phyloP scores from a whole-genome alignment of 2,329 filamentous ascomycete genomes.

The Sporothrix sp. region DNA sequence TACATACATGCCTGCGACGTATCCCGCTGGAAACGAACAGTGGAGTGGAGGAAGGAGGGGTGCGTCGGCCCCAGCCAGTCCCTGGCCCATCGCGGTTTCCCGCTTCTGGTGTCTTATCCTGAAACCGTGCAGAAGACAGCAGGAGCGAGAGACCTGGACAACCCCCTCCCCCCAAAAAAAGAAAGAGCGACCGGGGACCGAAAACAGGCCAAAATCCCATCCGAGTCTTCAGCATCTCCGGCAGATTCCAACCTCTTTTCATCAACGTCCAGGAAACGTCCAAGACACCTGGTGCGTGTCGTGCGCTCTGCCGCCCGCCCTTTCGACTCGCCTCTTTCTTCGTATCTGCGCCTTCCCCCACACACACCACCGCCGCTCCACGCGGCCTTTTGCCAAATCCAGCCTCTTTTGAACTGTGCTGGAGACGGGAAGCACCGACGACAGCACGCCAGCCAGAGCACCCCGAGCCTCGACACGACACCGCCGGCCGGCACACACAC shows the following conservation, averaged over 20 bases:
- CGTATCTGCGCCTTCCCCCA: not conserved
- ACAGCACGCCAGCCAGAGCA: not conserved
- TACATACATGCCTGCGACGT: not conserved
- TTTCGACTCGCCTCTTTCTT: not conserved
- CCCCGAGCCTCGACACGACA: not conserved
- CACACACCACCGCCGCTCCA: not conserved
- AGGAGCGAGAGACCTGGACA: not conserved
- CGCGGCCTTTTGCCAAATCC: not conserved
- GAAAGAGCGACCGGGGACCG: slow-evolving; percentile 3
- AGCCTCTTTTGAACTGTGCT: not conserved
- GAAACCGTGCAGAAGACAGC: slow-evolving; percentile 15
- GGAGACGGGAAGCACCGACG: not conserved
- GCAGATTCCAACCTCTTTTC: not conserved
- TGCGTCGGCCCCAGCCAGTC: not conserved
- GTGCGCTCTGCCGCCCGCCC: not conserved
- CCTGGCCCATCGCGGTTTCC: slow-evolving; percentile 14
- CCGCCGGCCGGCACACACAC: not conserved
- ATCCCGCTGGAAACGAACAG: not conserved
- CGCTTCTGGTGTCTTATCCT: slow-evolving; percentile 14
- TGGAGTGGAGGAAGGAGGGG: slow-evolving; percentile 11
- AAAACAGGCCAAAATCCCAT: slow-evolving; percentile 1
- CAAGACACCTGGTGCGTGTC: not conserved
- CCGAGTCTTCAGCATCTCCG: not conserved
- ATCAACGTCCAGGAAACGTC: not conserved
- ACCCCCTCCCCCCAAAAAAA: no score